Evolutionary conservation across 2,329 filamentous ascomycete species (phyloP), one percentile per base, ranked within the genome.

Genomic region (Alternaria solani): DNA sequence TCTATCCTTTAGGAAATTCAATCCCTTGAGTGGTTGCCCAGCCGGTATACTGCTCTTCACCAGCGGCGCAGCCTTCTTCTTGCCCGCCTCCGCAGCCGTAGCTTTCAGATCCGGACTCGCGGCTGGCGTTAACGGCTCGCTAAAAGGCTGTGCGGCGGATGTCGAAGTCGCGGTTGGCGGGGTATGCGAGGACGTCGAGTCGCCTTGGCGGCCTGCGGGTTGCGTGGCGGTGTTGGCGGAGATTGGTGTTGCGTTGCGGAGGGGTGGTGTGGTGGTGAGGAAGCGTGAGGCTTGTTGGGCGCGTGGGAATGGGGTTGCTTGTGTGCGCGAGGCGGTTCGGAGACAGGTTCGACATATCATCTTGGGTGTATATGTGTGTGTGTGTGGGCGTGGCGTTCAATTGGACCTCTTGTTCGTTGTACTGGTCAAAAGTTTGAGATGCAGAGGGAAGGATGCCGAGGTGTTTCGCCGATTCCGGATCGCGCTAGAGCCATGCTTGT

Each of bases 1-100:
- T 73, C 86, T 85, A 67, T 86, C 87, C 82, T 95, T 95, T 72
- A 89, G 79, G 79, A 91, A 94, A 78, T 93, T 94, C 57, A 96
- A 81, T 1, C 92, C 92, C 56, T 83, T 88, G 42, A 96, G 82
- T 14, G 88, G 80, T 14, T 90, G 92, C 34, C 92, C 92, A 5
- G 88, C 87, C 3, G 84, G 81, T 69, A 90, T 89, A 28, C 84
- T 84, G 58, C 78, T 79, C 62, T 75, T 71, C 14, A 78, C 68
- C 9, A 77, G 61, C 25, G 73, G 67, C 18, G 74, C 68, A 8
- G 64, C 55, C 48, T 77, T 75, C 62, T 75, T 74, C 44, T 70
- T 69, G 16, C 69, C 64, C n/a, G 54, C 60, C 9, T 70, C 69
- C 25, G 64, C 66, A 51, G 57, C 73, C 59, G 59, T 69, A 55